A percentile compares a stretch with the other conserved stretches of the same genome.
Conservation (phyloP, 129 eudicot species). For the Pseudognaphalium luteoalbum region DNA sequence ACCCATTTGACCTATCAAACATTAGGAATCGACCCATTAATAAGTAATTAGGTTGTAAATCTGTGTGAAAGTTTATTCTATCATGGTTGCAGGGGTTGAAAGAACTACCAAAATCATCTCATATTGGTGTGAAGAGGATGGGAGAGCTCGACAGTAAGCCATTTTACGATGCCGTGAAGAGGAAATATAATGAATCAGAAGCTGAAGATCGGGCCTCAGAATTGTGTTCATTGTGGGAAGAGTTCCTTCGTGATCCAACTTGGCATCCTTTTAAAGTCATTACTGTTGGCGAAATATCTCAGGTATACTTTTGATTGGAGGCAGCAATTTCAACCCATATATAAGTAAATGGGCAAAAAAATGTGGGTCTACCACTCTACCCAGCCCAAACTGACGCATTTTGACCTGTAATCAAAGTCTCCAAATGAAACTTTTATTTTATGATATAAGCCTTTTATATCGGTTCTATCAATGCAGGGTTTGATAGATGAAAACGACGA, state of each 20-base stretch:
- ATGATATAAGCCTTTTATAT: no score
- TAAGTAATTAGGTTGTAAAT: neutral
- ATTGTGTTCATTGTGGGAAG: conserved; percentile 52
- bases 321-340: neutral
- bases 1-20: no score
- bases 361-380: neutral
- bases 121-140: conserved; percentile 70
- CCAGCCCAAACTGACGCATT: neutral
- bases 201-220: conserved; percentile 48
- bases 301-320: neutral
- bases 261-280: conserved; percentile 87
- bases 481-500: conserved; percentile 60
- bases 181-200: conserved; percentile 41
- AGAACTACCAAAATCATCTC: conserved; percentile 26
- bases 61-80: conserved; percentile 8
- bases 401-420: neutral
- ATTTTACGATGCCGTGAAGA: conserved; percentile 46
- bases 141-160: conserved; percentile 60
- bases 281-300: conserved; percentile 39
- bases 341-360: neutral
- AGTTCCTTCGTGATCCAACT: conserved; percentile 56
- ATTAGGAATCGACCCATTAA: no score
- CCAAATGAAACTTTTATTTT: neutral
- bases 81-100: conserved; percentile 27
- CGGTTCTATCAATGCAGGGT: conserved; percentile 35